Evolutionary conservation across 495 filamentous ascomycete genomes (phyloP).

Genomic region (Penicillium roqueforti): DNA sequence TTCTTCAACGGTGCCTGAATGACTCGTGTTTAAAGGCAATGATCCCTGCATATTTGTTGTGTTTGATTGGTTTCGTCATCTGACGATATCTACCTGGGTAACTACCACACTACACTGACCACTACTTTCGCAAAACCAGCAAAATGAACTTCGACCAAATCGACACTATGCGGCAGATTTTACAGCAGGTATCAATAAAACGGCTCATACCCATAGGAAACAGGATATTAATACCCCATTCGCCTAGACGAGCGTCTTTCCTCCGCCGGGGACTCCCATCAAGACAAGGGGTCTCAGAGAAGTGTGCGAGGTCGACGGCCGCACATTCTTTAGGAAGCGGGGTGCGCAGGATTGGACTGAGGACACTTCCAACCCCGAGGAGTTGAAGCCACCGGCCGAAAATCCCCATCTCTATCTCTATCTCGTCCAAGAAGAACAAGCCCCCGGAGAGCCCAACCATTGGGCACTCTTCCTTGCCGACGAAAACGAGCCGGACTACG

Average conservation of each 20-base stretch:
- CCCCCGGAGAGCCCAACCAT: slow-evolving; percentile 18
- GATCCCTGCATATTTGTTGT: background rate
- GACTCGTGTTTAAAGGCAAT: background rate
- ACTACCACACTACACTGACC: background rate
- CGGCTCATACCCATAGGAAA: no score
- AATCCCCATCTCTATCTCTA: slow-evolving; percentile 15
- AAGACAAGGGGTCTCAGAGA: slow-evolving; percentile 16
- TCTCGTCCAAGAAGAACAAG: slow-evolving; percentile 17
- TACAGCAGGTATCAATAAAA: background rate
- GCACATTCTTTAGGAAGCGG: slow-evolving; percentile 6
- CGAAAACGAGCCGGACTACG: slow-evolving; percentile 16
- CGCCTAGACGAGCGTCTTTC: slow-evolving; percentile 1
- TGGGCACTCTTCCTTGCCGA: slow-evolving; percentile 21
- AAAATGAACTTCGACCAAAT: background rate
- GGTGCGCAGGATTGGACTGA: slow-evolving; percentile 12
- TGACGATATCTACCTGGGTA: background rate
- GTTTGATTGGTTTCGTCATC: background rate
- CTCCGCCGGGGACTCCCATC: slow-evolving; percentile 3
- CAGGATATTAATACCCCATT: background rate
- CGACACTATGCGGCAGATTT: background rate
- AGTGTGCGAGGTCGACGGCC: slow-evolving; percentile 21
- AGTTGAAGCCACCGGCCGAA: background rate
- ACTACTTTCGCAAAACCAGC: background rate
- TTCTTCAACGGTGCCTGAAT: background rate
- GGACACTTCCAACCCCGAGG: background rate